Conservation (phyloP, 148 eudicot species). For the Vaccinium corymbosum region DNA sequence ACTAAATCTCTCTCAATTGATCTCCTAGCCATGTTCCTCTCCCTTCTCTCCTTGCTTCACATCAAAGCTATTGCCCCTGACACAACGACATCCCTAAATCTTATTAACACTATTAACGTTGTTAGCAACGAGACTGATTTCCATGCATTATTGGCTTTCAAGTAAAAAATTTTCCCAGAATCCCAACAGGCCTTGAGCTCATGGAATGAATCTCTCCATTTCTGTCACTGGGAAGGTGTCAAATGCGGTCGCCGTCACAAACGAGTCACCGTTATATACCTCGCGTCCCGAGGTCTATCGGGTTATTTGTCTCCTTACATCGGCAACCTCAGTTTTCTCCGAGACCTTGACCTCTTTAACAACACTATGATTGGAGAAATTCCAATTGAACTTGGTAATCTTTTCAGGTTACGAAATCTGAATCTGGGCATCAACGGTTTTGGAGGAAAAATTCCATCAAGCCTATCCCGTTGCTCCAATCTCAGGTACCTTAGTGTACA, state of each 20-base stretch:
- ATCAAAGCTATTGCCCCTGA: no score
- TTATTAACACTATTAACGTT: no score
- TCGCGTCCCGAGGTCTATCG: neutral
- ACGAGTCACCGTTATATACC: neutral
- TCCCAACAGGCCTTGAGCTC: neutral
- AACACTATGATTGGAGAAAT: neutral
- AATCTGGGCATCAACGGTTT: neutral
- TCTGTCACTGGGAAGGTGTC: neutral
- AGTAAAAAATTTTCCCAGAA: neutral
- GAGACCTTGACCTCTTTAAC: neutral
- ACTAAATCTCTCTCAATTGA: no score
- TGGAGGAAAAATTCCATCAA: neutral
- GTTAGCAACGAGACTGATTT: no score
- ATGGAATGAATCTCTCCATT: neutral
- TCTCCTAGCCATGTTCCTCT: no score
- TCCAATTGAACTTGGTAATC: neutral
- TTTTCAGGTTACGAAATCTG: neutral
- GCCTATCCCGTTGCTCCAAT: neutral
- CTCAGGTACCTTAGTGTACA: neutral
- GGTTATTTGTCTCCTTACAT: neutral
- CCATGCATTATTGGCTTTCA: no score
- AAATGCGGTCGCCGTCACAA: neutral
- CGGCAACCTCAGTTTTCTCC: conserved; percentile 1
- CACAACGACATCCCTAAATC: no score
- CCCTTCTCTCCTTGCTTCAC: no score